Evolutionary conservation across 331 rosid species (phyloP), one percentile per base, ranked within the genome.

Genomic region (Quercus phellos): DNA sequence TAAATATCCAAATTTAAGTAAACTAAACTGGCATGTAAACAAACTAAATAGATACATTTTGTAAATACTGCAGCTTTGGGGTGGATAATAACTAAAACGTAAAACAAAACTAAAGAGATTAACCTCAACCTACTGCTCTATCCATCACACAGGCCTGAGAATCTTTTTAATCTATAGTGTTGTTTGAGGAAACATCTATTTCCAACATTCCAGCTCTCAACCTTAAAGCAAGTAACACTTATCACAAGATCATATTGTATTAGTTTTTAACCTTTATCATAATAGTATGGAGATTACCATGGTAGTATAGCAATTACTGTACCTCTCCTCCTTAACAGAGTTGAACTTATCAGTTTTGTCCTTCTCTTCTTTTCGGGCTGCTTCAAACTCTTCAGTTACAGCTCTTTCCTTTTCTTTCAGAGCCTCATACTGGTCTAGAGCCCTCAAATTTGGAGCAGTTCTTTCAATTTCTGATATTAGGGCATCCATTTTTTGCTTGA

Each of bases 371-470:
- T 89, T 95, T 84, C 99, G 91, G 51, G 93, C 96, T 63, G 85
- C 88, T 84, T 95, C 98, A 83, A 90, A 93, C 89, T 95, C 98
- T 83, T 91, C 97, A 70, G 75, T 82, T 69, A 90, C 84, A 80
- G 83, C 88, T 87, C 89, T 91, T 90, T 93, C 99, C 90, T 90
- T 95, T 83, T 90, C 93, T 68, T 87, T 87, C 71, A 95, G 84
- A 80, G 93, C 93, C 73, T 95, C 99, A 75, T 95, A 95, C 76
- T 95, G 99, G 75, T 93, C 99, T 81, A 95, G 83, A 77, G 99
- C 98, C 89, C 93, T 95, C 92, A 95, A 83, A 89, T 95, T 95
- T 34, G 99, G 99, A 27, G 99, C 97, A 2, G 99, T 95, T 90
- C 90, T 91, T 68, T 95, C 98, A 22, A 93, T 95, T 75, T 95